Conservation (phyloP, 306 rosid species). For the Neltuma alba region DNA sequence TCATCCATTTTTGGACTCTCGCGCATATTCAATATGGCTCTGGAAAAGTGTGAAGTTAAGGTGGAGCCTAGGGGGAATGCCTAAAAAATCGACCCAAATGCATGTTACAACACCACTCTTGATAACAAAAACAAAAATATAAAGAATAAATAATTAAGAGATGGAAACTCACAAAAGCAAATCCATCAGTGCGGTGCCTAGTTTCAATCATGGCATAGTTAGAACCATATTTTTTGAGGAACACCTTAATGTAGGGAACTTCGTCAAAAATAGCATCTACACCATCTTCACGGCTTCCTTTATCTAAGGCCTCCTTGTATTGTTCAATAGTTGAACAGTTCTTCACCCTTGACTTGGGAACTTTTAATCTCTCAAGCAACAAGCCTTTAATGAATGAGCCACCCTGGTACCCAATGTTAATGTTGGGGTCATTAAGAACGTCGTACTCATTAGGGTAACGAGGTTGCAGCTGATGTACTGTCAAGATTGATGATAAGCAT, state of each 20-base stretch:
- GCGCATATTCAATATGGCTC: slow-evolving; percentile 8
- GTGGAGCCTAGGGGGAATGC: slow-evolving; percentile 13
- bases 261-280: slow-evolving; percentile 38
- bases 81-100: background rate
- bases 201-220: slow-evolving; percentile 19
- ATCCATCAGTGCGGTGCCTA: slow-evolving; percentile 25
- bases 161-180: slow-evolving; percentile 35
- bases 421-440: background rate
- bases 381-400: background rate
- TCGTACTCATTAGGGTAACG: background rate
- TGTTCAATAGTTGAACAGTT: background rate
- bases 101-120: background rate
- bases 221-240: slow-evolving; percentile 30
- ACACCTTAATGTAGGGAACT: slow-evolving; percentile 33
- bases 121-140: background rate
- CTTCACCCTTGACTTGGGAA: slow-evolving; percentile 2
- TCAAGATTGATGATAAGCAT: slow-evolving; percentile 31
- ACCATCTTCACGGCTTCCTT: slow-evolving; percentile 34
- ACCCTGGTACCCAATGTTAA: background rate
- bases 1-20: background rate
- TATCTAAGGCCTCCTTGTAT: slow-evolving; percentile 28
- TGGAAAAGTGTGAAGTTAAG: slow-evolving; percentile 29
- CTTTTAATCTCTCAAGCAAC: background rate
- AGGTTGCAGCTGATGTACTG: slow-evolving; percentile 21
- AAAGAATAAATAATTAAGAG: background rate